phyloP scores from a whole-genome alignment of 768 basidiomycete genomes.

The Artomyces pyxidatus region DNA sequence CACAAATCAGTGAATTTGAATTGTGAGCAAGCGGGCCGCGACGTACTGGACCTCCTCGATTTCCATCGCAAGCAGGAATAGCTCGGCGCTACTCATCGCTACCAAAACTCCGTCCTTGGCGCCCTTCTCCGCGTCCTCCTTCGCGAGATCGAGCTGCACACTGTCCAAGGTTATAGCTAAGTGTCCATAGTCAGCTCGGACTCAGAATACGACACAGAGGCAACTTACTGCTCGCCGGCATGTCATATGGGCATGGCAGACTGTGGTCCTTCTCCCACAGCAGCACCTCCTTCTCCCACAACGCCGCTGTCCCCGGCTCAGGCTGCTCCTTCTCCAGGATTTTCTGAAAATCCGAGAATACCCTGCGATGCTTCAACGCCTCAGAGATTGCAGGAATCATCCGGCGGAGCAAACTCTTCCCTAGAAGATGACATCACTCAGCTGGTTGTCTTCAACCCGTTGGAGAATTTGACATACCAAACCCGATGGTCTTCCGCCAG shows the following conservation, averaged over 20 bases:
- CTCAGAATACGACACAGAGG: background rate
- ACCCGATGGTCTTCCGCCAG: slow-evolving; percentile 22
- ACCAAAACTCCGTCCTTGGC: background rate
- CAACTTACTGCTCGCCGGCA: background rate
- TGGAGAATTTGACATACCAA: too few species aligned
- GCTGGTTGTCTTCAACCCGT: too few species aligned
- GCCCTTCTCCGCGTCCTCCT: background rate
- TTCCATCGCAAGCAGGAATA: background rate
- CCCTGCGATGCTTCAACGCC: background rate
- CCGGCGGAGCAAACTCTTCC: too few species aligned
- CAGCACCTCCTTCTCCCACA: slow-evolving; percentile 1
- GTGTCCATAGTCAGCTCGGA: too few species aligned
- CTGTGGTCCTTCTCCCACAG: slow-evolving; percentile 3
- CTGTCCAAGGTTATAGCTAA: background rate
- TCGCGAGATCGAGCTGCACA: background rate
- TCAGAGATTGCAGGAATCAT: background rate
- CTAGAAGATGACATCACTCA: too few species aligned
- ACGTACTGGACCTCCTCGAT: background rate
- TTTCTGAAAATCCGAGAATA: background rate
- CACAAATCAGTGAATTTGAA: too few species aligned
- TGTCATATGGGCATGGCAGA: background rate
- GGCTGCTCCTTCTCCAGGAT: background rate
- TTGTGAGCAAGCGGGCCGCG: too few species aligned
- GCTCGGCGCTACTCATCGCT: background rate
- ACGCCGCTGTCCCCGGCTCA: background rate